Conservation (phyloP, 192 early-diverging fungal genomes). For the Linderina pennispora region DNA sequence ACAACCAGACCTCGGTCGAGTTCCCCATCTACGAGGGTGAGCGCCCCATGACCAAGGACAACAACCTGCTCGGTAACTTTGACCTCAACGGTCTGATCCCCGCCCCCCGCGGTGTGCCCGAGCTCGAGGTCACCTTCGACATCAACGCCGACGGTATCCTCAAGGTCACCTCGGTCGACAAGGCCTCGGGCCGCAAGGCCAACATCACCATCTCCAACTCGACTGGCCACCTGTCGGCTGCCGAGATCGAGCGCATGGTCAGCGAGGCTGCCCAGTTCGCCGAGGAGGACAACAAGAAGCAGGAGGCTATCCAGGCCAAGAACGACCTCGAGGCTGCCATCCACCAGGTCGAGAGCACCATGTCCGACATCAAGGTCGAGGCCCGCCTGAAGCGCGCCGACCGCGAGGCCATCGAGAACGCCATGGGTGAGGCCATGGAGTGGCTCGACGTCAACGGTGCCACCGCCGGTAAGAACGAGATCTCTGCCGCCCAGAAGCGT, state of each 20-base stretch:
- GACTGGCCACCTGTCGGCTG: conserved; percentile 80
- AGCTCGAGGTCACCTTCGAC: conserved; percentile 80
- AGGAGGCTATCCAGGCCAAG: conserved; percentile 72
- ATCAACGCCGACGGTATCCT: conserved; percentile 84
- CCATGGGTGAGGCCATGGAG: conserved; percentile 72
- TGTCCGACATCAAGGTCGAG: conserved; percentile 64
- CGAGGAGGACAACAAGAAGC: conserved; percentile 67
- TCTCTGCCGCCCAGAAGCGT: conserved; percentile 62
- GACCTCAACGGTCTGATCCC: conserved; percentile 74
- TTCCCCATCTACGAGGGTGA: conserved; percentile 87
- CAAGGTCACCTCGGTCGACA: conserved; percentile 87
- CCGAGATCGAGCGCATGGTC: conserved; percentile 94
- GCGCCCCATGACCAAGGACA: conserved; percentile 83
- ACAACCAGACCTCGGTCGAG: conserved; percentile 80
- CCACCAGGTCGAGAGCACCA: conserved; percentile 63
- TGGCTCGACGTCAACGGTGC: conserved; percentile 59
- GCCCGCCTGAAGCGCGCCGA: conserved; percentile 68
- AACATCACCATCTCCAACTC: conserved; percentile 96
- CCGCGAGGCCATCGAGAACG: conserved; percentile 64
- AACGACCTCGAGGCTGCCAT: conserved; percentile 74
- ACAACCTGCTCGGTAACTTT: conserved; percentile 86
- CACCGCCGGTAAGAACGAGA: conserved; percentile 53
- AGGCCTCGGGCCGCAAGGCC: conserved; percentile 83
- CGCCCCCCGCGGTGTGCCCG: conserved; percentile 67
- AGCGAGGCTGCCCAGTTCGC: conserved; percentile 83